Conservation (phyloP, 2,329 filamentous ascomycete species). For the Xylariaceae sp. region DNA sequence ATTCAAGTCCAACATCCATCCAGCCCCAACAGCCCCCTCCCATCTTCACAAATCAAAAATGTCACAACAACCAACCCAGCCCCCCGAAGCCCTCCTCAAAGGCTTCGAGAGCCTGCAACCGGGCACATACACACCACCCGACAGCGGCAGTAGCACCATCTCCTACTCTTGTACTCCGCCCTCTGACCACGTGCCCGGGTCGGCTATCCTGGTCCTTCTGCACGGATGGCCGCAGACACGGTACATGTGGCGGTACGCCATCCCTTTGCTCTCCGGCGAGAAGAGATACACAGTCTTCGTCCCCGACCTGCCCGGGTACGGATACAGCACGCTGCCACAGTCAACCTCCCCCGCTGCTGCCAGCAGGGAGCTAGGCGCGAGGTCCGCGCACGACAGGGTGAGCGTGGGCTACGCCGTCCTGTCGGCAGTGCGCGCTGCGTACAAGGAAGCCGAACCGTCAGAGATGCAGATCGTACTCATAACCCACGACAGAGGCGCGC, state of each 20-base stretch:
- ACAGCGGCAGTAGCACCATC: constrained; percentile 7
- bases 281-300: constrained; percentile 13
- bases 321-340: constrained; percentile 11
- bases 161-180: constrained; percentile 15
- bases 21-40: not conserved
- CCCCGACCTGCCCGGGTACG: constrained; percentile 16
- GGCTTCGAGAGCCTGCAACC: constrained; percentile 10
- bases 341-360: too few species aligned
- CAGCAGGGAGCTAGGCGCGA: constrained; percentile 3
- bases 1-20: not conserved
- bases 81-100: constrained; percentile 6
- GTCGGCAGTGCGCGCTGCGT: constrained; percentile 11
- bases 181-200: constrained; percentile 6
- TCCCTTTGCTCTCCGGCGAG: constrained; percentile 11
- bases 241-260: constrained; percentile 16
- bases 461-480: constrained; percentile 8
- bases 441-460: constrained; percentile 1
- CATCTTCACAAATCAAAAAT: not conserved
- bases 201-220: constrained; percentile 16
- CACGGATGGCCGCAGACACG: constrained; percentile 17
- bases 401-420: constrained; percentile 12
- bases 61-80: not conserved
- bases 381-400: constrained; percentile 9
- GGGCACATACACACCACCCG: constrained; percentile 8
- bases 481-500: constrained; percentile 13